Conservation (phyloP, 352 stramenopile species). For the Phytophthora sp. region DNA sequence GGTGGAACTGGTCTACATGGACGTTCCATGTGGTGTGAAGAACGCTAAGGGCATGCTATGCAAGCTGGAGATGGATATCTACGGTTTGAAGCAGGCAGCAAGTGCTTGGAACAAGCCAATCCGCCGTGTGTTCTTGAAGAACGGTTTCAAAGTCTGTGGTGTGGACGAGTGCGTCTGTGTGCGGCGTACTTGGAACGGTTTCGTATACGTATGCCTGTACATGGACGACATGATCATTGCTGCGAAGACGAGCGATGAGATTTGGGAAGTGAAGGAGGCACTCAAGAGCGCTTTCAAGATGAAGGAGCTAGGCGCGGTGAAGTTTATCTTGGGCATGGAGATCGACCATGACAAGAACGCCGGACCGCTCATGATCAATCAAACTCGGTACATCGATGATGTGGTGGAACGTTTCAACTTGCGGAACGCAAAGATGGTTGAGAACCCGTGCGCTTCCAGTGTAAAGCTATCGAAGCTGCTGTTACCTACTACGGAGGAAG, state of each 20-base stretch:
- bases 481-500: neutral
- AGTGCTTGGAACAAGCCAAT: neutral
- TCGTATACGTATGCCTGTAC: neutral
- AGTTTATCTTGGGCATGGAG: conserved; percentile 1
- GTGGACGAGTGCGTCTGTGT: neutral
- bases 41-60: neutral
- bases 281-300: neutral
- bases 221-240: too few species aligned
- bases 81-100: neutral
- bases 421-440: neutral
- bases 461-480: conserved; percentile 1
- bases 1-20: neutral
- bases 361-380: neutral
- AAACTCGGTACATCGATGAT: neutral
- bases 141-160: neutral
- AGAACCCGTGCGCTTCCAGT: neutral
- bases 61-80: neutral
- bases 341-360: neutral
- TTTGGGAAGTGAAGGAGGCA: neutral
- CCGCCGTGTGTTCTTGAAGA: neutral
- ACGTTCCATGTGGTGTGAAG: neutral
- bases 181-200: neutral
- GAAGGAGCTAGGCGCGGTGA: neutral
- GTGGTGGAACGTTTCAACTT: neutral
- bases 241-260: neutral